These are phyloP conservation scores for Nakazawaea wyomingensis DNA, from an alignment of 805 yeast genomes.

Conservation along the genomic window DNA sequence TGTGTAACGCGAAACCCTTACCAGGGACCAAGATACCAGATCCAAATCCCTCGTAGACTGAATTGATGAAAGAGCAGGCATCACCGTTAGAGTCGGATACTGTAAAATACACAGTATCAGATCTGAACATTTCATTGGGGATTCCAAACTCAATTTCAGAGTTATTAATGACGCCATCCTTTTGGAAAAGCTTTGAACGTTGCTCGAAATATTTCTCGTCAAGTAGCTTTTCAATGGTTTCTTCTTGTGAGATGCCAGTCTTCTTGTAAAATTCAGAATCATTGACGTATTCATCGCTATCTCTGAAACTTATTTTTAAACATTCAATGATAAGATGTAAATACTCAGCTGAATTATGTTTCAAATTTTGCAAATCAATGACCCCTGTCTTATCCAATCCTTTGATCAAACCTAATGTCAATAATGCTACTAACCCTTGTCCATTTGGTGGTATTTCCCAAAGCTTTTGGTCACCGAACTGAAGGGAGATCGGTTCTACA, in stretches of 20 bases:
- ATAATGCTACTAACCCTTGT: slow-evolving; percentile 71
- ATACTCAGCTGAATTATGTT: slow-evolving; percentile 69
- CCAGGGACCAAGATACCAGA: slow-evolving; percentile 61
- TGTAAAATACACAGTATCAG: slow-evolving; percentile 70
- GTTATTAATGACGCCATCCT: slow-evolving; percentile 35
- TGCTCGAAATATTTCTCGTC: slow-evolving; percentile 42
- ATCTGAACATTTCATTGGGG: slow-evolving; percentile 51
- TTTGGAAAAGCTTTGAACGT: slow-evolving; percentile 43
- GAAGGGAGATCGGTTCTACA: slow-evolving; percentile 58
- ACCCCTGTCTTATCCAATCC: slow-evolving; percentile 42
- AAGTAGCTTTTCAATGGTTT: slow-evolving; percentile 37
- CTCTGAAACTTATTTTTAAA: slow-evolving; percentile 68
- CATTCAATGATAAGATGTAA: slow-evolving; percentile 65
- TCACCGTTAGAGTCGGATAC: slow-evolving; percentile 66
- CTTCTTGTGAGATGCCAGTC: slow-evolving; percentile 25
- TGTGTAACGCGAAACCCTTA: slow-evolving; percentile 66
- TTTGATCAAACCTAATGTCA: slow-evolving; percentile 62
- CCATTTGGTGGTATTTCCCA: slow-evolving; percentile 89
- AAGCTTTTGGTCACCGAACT: slow-evolving; percentile 47
- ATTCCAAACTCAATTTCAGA: slow-evolving; percentile 42
- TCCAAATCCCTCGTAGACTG: slow-evolving; percentile 67
- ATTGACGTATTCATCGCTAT: slow-evolving; percentile 67
- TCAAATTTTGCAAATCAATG: slow-evolving; percentile 35
- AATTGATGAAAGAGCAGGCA: slow-evolving; percentile 77
- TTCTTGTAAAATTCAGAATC: slow-evolving; percentile 39